Evolutionary conservation across 345 rosid genomes (phyloP), one percentile per base, ranked within the genome.

Genomic region (Citrus maxima): DNA sequence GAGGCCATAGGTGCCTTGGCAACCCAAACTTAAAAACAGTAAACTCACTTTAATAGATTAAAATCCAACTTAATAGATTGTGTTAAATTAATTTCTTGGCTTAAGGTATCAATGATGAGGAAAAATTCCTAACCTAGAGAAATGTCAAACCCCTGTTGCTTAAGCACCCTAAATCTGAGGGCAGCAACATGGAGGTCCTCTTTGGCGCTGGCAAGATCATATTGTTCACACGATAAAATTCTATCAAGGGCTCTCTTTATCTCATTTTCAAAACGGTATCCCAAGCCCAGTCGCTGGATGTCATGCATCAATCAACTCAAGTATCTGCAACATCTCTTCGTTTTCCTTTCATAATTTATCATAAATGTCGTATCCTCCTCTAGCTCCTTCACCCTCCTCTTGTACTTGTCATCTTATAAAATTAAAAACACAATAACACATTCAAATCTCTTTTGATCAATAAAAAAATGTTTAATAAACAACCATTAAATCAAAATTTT

Each of bases 161-260:
- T 79, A 13, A 84, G 84, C 32, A 87, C 83, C 84, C 86, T 76
- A 78, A 84, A 89, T 78, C 64, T 42, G 19, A 88, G 89, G 76
- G 88, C 88, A 6, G 76, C 49, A 2, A 75, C 72, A 58, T 85
- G 81, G 27, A 89, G 81, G 19, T 75, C 66, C 7, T 67, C 42
- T 9, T 79, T 64, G 8, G 34, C 67, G 22, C 18, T n/a, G 24
- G 19, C 70, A 1, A 4, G 2, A 21, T 3, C 6, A 22, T 37
- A 24, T 4, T 5, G 72, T 21, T 69, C 79, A 7, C 3, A 51
- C 5, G 42, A 69, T 13, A n/a, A 9, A 63, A 79, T 49, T 59
- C 35, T 77, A 10, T 70, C 24, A 63, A 89, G 80, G 51, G 74
- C 82, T 16, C 8, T 67, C 38, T 6, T 66, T 34, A 86, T 86